Conservation (phyloP, 83 land plant species). For the Diphasiastrum complanatum region DNA sequence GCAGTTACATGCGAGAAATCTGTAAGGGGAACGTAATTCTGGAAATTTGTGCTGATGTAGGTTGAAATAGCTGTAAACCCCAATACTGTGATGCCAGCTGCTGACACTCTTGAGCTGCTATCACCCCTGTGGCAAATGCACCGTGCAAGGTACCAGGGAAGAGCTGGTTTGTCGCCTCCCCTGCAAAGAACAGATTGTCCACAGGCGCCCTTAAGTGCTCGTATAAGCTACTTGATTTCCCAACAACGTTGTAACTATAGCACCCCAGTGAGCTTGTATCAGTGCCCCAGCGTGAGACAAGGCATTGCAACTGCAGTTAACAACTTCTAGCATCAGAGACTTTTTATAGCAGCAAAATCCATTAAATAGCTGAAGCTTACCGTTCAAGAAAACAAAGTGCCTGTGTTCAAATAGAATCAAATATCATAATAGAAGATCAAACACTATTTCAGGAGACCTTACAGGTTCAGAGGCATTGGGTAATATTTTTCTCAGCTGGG, state of each 20-base stretch:
- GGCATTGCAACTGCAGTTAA: conserved; percentile 69
- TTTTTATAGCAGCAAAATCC: neutral
- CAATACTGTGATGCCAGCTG: conserved; percentile 37
- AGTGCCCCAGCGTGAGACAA: conserved; percentile 82
- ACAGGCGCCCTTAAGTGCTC: conserved; percentile 67
- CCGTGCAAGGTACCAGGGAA: conserved; percentile 92
- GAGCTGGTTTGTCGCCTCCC: conserved; percentile 74
- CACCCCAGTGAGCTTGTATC: conserved; percentile 71
- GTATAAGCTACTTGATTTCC: conserved; percentile 59
- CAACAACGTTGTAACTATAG: conserved; percentile 70
- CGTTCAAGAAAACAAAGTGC: neutral
- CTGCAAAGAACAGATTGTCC: conserved; percentile 79
- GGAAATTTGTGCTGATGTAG: conserved; percentile 42
- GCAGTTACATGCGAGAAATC: conserved; percentile 75
- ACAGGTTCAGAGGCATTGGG: conserved; percentile 79
- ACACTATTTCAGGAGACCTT: conserved; percentile 16
- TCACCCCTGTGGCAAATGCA: conserved; percentile 70
- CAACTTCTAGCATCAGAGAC: conserved; percentile 1
- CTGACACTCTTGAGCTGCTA: conserved; percentile 66
- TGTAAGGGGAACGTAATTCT: conserved; percentile 41
- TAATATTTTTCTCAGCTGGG: conserved; percentile 71
- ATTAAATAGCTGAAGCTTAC: neutral
- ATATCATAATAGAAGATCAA: neutral
- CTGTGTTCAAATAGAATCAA: neutral
- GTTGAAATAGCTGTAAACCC: conserved; percentile 40